Evolutionary conservation across 2,329 filamentous ascomycete species (phyloP).

Genomic region (Penicillium fuscoglaucum): DNA sequence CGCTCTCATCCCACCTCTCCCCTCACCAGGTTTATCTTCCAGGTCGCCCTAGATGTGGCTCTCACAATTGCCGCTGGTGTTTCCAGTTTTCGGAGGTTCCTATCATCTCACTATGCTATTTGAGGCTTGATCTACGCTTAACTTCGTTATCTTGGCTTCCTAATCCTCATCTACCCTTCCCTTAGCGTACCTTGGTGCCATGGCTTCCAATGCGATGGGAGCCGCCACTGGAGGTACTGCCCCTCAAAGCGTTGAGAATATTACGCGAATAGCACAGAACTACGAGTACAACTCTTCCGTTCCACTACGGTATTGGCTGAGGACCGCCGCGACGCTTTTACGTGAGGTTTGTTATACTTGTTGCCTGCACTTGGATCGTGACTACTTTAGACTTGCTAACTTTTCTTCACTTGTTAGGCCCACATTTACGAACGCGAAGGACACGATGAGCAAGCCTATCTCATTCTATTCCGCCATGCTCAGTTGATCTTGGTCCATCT

Average conservation of each 20-base stretch:
- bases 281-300: conserved; percentile 80
- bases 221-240: conserved; percentile 38
- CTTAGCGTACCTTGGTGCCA: conserved; percentile 9
- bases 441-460: conserved; percentile 83
- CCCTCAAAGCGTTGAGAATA: conserved; percentile 74
- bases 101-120: conserved; percentile 18
- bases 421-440: conserved; percentile 81
- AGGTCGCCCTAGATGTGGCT: conserved; percentile 28
- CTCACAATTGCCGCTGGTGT: conserved; percentile 16
- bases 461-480: conserved; percentile 87
- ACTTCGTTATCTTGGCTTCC: background rate
- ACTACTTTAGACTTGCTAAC: conserved; percentile 1
- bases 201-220: conserved; percentile 26
- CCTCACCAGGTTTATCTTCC: background rate
- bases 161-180: background rate
- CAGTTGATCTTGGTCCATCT: conserved; percentile 77
- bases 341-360: conserved; percentile 66
- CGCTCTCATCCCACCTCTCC: conserved; percentile 11
- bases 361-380: background rate
- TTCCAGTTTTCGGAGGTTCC: conserved; percentile 19
- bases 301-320: conserved; percentile 76
- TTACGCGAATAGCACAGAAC: conserved; percentile 71
- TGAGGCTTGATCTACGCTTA: conserved; percentile 6
- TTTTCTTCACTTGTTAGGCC: conserved; percentile 56
- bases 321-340: conserved; percentile 74